Conservation (phyloP, 2,329 filamentous ascomycete species). For the Penicillium digitatum region DNA sequence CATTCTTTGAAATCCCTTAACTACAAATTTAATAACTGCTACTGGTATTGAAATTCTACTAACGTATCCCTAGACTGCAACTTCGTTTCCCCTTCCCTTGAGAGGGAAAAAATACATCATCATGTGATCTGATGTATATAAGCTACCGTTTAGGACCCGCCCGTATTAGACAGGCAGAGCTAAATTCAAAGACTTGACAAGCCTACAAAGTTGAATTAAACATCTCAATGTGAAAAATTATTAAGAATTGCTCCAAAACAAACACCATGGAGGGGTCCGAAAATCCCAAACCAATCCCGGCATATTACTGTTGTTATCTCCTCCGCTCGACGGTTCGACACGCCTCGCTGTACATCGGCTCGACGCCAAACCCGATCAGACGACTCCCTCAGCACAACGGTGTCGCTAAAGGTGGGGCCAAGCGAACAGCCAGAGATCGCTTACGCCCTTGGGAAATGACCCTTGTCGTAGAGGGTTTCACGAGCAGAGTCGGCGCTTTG, state of each 20-base stretch:
- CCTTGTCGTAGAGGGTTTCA: constrained; percentile 80
- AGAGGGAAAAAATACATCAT: background rate
- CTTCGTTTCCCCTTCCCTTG: background rate
- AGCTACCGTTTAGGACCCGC: constrained; percentile 3
- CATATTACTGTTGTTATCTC: constrained; percentile 90
- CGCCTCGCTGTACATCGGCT: constrained; percentile 76
- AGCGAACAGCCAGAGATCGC: constrained; percentile 62
- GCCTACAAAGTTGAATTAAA: background rate
- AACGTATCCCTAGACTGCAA: background rate
- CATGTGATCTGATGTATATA: constrained; percentile 12
- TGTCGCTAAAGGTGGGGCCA: constrained; percentile 72
- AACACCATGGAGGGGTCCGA: constrained; percentile 22
- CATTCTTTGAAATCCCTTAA: background rate
- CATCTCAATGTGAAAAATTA: background rate
- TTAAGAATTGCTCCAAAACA: background rate
- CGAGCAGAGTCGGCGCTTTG: constrained; percentile 77
- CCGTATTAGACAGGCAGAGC: constrained; percentile 4
- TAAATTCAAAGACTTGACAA: constrained; percentile 8
- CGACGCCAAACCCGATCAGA: constrained; percentile 80
- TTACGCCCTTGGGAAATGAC: constrained; percentile 90
- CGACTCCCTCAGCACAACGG: constrained; percentile 93
- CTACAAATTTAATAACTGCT: background rate
- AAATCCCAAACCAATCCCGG: constrained; percentile 63
- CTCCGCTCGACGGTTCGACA: constrained; percentile 75
- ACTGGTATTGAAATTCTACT: background rate